These are phyloP conservation scores for Penicillium nucicola DNA, from an alignment of 495 filamentous ascomycete species.

Conservation along the genomic window DNA sequence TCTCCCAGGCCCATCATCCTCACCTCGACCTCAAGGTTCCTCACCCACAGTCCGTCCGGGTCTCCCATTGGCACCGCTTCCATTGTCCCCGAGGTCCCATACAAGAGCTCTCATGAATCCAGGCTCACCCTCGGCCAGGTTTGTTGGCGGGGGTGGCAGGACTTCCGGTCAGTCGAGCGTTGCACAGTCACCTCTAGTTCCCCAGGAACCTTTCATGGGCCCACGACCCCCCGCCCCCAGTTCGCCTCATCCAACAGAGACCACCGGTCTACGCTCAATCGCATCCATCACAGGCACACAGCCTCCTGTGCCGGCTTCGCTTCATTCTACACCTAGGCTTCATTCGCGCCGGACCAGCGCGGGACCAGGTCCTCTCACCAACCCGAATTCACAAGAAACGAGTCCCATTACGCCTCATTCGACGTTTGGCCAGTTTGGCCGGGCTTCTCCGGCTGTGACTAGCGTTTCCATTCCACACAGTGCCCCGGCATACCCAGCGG, in stretches of 20 bases:
- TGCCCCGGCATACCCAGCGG: slow-evolving; percentile 13
- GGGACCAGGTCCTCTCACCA: slow-evolving; percentile 32
- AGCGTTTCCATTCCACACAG: slow-evolving; percentile 22
- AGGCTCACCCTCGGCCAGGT: slow-evolving; percentile 54
- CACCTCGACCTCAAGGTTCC: slow-evolving; percentile 31
- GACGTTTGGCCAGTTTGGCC: slow-evolving; percentile 46
- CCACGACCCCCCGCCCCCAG: slow-evolving; percentile 22
- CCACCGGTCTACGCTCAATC: slow-evolving; percentile 24
- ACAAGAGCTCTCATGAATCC: slow-evolving; percentile 61
- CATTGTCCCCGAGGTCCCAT: slow-evolving; percentile 37
- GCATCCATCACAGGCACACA: slow-evolving; percentile 27
- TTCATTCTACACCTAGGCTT: slow-evolving; percentile 39
- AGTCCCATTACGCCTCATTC: slow-evolving; percentile 55
- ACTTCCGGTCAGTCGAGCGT: slow-evolving; percentile 45
- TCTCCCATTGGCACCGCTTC: slow-evolving; percentile 32
- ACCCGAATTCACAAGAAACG: slow-evolving; percentile 48
- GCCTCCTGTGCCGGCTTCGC: slow-evolving; percentile 29
- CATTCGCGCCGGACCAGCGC: slow-evolving; percentile 43
- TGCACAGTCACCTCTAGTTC: slow-evolving; percentile 43
- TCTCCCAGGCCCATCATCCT: slow-evolving; percentile 21
- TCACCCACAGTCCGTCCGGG: slow-evolving; percentile 31
- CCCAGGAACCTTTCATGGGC: slow-evolving; percentile 32
- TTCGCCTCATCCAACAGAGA: slow-evolving; percentile 29
- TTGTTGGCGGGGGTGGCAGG: slow-evolving; percentile 29
- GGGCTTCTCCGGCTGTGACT: slow-evolving; percentile 40